Base-by-base conservation (phyloP, 1,284 basidiomycete species). In the Ustilago esculenta region DNA sequence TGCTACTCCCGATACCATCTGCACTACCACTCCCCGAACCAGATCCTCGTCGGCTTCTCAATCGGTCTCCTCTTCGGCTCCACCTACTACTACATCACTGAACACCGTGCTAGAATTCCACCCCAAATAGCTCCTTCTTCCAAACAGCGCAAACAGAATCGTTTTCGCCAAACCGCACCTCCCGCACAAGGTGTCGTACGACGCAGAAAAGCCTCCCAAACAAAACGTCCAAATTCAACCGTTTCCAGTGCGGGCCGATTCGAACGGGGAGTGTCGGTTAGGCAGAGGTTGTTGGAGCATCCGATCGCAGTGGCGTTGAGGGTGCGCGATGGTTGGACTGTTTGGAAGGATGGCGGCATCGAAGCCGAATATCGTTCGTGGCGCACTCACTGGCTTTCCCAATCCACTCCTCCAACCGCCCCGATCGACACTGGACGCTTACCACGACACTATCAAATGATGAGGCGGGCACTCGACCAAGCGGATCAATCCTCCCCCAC, bases 1-100 rank as follows among this genome's bases (percentile, higher is more conserved):
- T 91, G 91, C 14, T 92, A 90, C 83, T 92, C 91, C 32, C 92
- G 91, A 59, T 87, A 88, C 72, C 83, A 89, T 77, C 85, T 93
- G 27, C 85, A 86, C 39, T 93, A 93, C 75, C 91, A 93, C 79
- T 88, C 88, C 2, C 77, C 84, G 8, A 77, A 84, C 25, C 91
- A 93, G 75, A 88, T 93, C 35, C 56, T 87, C 4, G 91, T 90
- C 87, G 92, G 91, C 9, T 81, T 88, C 8, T 84, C 81, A 2
- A 87, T 93, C 37, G 91, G 91, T 21, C 73, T 86, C n/a, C 55
- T 77, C 0, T 85, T 88, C 44, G 91, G 90, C 5, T 51, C 83
- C 8, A 64, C 79, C 0, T 86, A 88, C 59, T 93, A 92, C 75
- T 69, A 83, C 12, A 43, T 88, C 30, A 84, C 86, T 1, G 90